phyloP scores from a whole-genome alignment of 2,329 filamentous ascomycete species.

The Colletotrichum lini region DNA sequence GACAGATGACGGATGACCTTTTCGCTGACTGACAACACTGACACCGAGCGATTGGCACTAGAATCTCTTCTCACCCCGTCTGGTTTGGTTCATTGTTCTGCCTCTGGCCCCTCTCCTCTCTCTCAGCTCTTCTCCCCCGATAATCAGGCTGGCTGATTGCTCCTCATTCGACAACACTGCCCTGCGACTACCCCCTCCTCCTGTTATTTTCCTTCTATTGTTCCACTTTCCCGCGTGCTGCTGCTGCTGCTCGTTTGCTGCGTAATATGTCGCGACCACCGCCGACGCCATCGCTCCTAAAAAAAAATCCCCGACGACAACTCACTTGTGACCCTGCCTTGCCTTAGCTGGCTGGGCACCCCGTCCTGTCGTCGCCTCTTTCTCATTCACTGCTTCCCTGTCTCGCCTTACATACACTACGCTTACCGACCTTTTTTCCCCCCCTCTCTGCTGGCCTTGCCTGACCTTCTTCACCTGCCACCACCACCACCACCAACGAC shows the following conservation, averaged over 20 bases:
- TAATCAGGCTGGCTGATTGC: not conserved
- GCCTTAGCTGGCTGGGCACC: constrained; percentile 28
- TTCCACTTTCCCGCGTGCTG: constrained; percentile 37
- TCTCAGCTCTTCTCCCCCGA: not conserved
- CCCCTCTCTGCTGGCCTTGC: too few relatives aligned
- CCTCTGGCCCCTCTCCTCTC: constrained; percentile 3
- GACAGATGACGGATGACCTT: not conserved
- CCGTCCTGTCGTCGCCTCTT: constrained; percentile 16
- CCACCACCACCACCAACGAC: not conserved
- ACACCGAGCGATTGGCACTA: constrained; percentile 18
- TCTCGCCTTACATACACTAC: constrained; percentile 22
- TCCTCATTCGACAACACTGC: constrained; percentile 3
- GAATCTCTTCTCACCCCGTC: constrained; percentile 1
- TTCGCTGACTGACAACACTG: constrained; percentile 6
- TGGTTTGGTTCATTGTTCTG: constrained; percentile 15
- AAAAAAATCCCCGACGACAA: constrained; percentile 41
- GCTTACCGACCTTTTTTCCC: constrained; percentile 9
- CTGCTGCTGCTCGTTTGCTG: constrained; percentile 9
- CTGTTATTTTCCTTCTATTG: constrained; percentile 28
- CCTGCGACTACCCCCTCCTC: constrained; percentile 6
- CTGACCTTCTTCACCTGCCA: constrained; percentile 9
- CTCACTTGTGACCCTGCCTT: constrained; percentile 31
- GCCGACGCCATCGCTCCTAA: constrained; percentile 35
- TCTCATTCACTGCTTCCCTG: constrained; percentile 10
- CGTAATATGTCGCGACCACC: constrained; percentile 30